phyloP scores from a whole-genome alignment of 192 early-diverging fungal species.

The Entomortierella parvispora region DNA sequence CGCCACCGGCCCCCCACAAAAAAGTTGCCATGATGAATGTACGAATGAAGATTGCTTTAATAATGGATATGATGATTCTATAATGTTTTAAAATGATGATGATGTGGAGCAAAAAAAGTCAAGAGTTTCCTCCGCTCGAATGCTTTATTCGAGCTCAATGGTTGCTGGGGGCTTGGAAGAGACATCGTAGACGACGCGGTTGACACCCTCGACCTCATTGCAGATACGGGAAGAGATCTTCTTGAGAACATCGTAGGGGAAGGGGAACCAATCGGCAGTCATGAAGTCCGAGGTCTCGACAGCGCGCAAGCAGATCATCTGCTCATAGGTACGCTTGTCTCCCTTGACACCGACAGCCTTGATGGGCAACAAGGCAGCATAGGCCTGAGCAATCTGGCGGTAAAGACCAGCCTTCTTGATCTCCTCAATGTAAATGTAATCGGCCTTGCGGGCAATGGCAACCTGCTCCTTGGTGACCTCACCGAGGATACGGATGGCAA shows the following conservation, averaged over 20 bases:
- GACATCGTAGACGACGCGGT: constrained; percentile 97
- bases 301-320: constrained; percentile 96
- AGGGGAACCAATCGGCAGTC: constrained; percentile 96
- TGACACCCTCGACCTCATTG: constrained; percentile 98
- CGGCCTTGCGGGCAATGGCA: constrained; percentile 93
- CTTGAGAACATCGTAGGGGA: constrained; percentile 91
- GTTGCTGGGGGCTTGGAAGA: constrained; percentile 98
- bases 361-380: constrained; percentile 94
- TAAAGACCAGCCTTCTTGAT: constrained; percentile 98
- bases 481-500: constrained; percentile 97
- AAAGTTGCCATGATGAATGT: too few relatives aligned
- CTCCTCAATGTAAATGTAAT: constrained; percentile 98
- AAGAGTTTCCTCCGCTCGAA: background rate
- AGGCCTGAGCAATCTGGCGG: constrained; percentile 97
- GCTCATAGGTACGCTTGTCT: constrained; percentile 98
- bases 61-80: too few relatives aligned
- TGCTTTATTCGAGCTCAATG: constrained; percentile 94
- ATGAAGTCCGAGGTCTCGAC: constrained; percentile 98
- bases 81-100: too few relatives aligned
- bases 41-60: too few relatives aligned
- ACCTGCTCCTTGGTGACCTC: constrained; percentile 96
- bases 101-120: background rate
- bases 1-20: too few relatives aligned
- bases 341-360: constrained; percentile 99
- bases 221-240: constrained; percentile 95